phyloP scores from a whole-genome alignment of 768 basidiomycete species.

The Imleria badia region DNA sequence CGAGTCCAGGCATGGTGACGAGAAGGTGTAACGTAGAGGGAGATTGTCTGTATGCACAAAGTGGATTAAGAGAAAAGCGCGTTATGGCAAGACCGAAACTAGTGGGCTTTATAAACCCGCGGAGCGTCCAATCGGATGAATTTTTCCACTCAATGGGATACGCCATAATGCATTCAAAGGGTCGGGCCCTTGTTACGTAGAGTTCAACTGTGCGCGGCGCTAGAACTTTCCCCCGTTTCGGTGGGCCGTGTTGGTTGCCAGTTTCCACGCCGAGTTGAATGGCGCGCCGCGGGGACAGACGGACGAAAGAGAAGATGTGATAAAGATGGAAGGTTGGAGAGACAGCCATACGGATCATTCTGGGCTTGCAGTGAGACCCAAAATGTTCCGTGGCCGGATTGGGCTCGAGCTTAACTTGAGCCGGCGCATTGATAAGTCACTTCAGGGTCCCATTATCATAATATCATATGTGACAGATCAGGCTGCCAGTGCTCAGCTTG shows the following conservation, averaged over 20 bases:
- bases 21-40: constrained; percentile 7
- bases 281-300: constrained; percentile 24
- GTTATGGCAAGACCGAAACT: neutral
- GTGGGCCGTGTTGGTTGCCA: neutral
- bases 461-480: constrained; percentile 1
- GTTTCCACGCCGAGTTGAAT: constrained; percentile 9
- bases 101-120: constrained; percentile 22
- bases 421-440: constrained; percentile 2
- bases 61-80: constrained; percentile 13
- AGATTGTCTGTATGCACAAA: constrained; percentile 23
- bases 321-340: constrained; percentile 10
- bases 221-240: constrained; percentile 9
- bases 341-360: constrained; percentile 7
- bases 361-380: constrained; percentile 4
- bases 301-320: constrained; percentile 12
- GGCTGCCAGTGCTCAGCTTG: neutral
- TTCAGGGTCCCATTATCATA: constrained; percentile 16
- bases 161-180: constrained; percentile 19
- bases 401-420: neutral
- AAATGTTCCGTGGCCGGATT: constrained; percentile 5
- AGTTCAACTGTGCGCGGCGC: constrained; percentile 9
- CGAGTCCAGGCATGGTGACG: constrained; percentile 34
- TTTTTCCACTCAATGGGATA: constrained; percentile 11
- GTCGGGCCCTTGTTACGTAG: constrained; percentile 26
- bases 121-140: constrained; percentile 10